Evolutionary conservation across 352 stramenopile genomes (phyloP), one percentile per base, ranked within the genome.

Genomic region (Globisporangium megalacanthum): DNA sequence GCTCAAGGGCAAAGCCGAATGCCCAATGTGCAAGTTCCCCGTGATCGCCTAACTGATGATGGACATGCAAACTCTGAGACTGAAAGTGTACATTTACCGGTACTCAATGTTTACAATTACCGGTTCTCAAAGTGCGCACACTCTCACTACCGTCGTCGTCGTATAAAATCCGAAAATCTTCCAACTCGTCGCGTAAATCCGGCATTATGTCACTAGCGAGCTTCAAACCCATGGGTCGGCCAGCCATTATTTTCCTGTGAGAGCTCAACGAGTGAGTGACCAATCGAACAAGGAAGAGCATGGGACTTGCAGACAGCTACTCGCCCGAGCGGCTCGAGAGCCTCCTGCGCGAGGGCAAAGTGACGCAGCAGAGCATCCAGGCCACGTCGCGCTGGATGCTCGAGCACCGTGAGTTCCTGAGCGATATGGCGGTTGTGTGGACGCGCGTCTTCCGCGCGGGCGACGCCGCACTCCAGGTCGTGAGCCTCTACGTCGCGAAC

Each of bases 291-390:
- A 45, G 36, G 37, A 60, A 45, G n/a, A 25, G 17, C 14, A 66
- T 66, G 60, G 60, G 60, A 9, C 54, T 58, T 49, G 54, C 41
- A 49, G 22, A 51, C 48, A 70, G 17, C 15, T 86, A 77, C 70
- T 74, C 72, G 8, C 54, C 49, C 9, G 80, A 88, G 65, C 83
- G 86, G 62, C 70, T 93, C 10, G 76, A 85, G 72, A 52, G 62
- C 68, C 68, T 89, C 54, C 73, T 93, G 46, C 75, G 70, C 39
- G 64, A 77, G 45, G 77, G 77, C 53, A 90, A 93, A 57, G 74
- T 87, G 58, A 88, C 83, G 64, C 85, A 87, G 53, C 79, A 89
- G 63, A 92, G 80, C 66, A 94, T 94, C 61, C 84, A 94, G 70
- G 72, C 66, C 59, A 76, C 88, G 31, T 86, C 79, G 10, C 72